Percentiles rank a stretch among this genome's conserved stretches.
phyloP scores from a whole-genome alignment of 495 filamentous ascomycete species.

The Bathelium albidoporum region DNA sequence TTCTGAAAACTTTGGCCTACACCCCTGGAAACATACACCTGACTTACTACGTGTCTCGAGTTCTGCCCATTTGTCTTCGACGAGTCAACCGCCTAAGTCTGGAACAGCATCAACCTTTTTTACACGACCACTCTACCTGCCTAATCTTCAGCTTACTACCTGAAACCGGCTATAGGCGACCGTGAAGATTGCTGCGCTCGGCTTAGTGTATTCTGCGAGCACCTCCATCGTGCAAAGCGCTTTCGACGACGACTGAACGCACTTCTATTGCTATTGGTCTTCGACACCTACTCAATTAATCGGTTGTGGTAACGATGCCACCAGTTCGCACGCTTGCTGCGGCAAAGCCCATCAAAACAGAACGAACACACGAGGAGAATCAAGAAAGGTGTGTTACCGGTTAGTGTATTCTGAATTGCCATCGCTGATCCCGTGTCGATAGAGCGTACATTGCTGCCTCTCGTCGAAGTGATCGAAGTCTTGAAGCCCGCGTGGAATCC shows the following conservation, averaged over 20 bases:
- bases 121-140: not conserved
- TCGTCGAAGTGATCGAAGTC: slow-evolving; percentile 74
- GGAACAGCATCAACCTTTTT: not conserved
- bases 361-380: slow-evolving; percentile 77
- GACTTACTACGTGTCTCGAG: not conserved
- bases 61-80: not conserved
- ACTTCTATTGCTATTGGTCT: not conserved
- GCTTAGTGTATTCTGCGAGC: not conserved
- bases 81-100: not conserved
- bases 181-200: not conserved
- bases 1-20: not conserved
- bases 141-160: not conserved
- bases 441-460: slow-evolving; percentile 94
- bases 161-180: not conserved
- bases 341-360: slow-evolving; percentile 48
- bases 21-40: not conserved
- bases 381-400: slow-evolving; percentile 58
- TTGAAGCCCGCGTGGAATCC: slow-evolving; percentile 85
- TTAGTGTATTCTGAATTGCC: not conserved
- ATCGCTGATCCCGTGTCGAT: slow-evolving; percentile 4
- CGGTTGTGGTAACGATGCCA: slow-evolving; percentile 30
- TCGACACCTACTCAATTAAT: not conserved
- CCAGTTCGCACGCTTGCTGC: slow-evolving; percentile 34
- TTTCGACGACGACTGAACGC: no score
- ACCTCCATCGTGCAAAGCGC: no score